Evolutionary conservation across 2,329 filamentous ascomycete genomes (phyloP), one percentile per base, ranked within the genome.

Genomic region (Cladobotryum mycophilum): DNA sequence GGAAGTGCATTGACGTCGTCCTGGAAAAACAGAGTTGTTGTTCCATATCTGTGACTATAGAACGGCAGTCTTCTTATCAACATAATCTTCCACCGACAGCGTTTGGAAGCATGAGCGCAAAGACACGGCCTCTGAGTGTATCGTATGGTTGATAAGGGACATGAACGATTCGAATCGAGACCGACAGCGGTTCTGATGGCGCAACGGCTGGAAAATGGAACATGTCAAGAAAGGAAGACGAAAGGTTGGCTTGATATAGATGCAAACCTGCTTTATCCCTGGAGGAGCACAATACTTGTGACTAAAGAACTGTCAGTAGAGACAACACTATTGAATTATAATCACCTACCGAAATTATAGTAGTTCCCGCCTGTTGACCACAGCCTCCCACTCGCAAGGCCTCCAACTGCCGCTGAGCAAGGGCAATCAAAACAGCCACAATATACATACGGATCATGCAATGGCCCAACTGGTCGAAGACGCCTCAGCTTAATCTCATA

Each of bases 41-140:
- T 30, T 30, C 25, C 25, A 30, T 30, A 5, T 30, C 6, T 4
- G 25, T 30, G 25, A 30, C 6, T 30, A 11, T 11, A 30, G 6
- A 7, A 6, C 9, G 25, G 25, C 8, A 6, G 9, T 30, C 4
- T 8, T 30, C 25, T 30, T 8, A 11, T 30, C 4, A 30, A 8
- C 6, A 3, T 30, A 14, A n/a, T 38, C 36, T n/a, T 38, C n/a
- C 12, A 14, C n/a, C 6, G 3, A 15, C 12, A 13, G 11, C 17
- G 13, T 9, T 17, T 67, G 20, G 49, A 14, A 51, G 5, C 33
- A 51, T 20, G 13, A 51, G 17, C n/a, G 41, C 43, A 8, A 51
- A 33, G 5, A 51, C 18, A n/a, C 49, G 49, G 22, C 30, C 37
- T 11, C 49, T 33, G 4, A 51, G 22, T 12, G 49, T 51, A 4